Evolutionary conservation across 176 grass and related monocot genomes (phyloP).

Genomic region (Avena sativa): DNA sequence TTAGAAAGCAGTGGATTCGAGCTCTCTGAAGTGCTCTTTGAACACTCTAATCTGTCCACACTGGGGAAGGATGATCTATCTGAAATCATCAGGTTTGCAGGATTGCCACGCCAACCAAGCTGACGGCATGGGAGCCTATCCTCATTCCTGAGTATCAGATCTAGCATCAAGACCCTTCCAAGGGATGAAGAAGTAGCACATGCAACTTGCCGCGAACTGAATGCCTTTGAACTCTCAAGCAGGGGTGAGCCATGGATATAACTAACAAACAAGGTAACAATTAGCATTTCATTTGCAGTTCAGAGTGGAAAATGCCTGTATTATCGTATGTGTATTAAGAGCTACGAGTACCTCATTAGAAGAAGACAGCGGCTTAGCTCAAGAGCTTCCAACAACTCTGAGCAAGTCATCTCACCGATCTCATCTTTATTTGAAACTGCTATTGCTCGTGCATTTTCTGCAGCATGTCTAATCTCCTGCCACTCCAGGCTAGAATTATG

Average conservation of each 20-base stretch:
- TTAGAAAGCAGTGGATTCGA: conserved; percentile 52
- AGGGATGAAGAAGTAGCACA: conserved; percentile 65
- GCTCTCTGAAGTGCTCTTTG: conserved; percentile 24
- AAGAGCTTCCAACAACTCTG: conserved; percentile 94
- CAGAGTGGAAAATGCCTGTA: conserved; percentile 27
- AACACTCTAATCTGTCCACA: conserved; percentile 47
- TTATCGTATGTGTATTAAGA: conserved; percentile 24
- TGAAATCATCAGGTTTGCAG: conserved; percentile 84
- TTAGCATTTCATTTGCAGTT: conserved; percentile 30
- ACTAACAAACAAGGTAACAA: conserved; percentile 55
- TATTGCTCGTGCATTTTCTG: conserved; percentile 72
- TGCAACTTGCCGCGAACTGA: conserved; percentile 66
- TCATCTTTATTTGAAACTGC: conserved; percentile 73
- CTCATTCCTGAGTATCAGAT: conserved; percentile 92
- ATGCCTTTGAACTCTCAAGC: conserved; percentile 85
- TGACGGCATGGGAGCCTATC: conserved; percentile 90
- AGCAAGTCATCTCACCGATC: conserved; percentile 84
- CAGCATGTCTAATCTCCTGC: conserved; percentile 72
- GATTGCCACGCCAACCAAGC: conserved; percentile 95
- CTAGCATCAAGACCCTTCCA: conserved; percentile 87
- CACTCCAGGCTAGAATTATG: conserved; percentile 87
- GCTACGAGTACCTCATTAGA: conserved; percentile 83
- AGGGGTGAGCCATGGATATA: conserved; percentile 94
- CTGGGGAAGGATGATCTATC: conserved; percentile 43
- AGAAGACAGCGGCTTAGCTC: conserved; percentile 94